Percentiles rank a stretch among this genome's conserved stretches.
phyloP scores from a whole-genome alignment of 306 rosid genomes.

The Hippophae gyantsensis region DNA sequence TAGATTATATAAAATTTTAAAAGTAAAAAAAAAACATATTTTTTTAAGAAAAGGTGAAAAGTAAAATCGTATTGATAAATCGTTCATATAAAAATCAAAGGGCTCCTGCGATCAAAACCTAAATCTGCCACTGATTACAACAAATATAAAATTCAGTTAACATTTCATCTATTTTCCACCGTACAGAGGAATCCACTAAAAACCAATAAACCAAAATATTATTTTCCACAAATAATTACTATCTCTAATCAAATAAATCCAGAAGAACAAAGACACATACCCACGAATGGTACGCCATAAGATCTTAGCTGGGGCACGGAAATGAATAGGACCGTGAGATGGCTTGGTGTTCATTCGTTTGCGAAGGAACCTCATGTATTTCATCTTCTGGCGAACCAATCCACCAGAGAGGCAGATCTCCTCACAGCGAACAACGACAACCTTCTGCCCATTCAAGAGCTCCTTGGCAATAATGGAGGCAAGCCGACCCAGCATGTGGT shows the following conservation, averaged over 20 bases:
- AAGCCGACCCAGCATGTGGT: constrained; percentile 70
- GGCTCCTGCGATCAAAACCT: no score
- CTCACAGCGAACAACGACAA: constrained; percentile 53
- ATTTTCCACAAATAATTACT: no score
- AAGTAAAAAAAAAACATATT: no score
- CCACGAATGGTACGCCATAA: constrained; percentile 83
- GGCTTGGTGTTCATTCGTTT: constrained; percentile 81
- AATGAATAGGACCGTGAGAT: constrained; percentile 71
- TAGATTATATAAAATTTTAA: no score
- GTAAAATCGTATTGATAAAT: no score
- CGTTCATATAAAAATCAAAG: no score
- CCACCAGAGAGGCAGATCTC: constrained; percentile 74
- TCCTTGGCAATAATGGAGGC: constrained; percentile 64
- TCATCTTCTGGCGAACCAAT: constrained; percentile 65
- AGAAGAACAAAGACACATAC: constrained; percentile 17
- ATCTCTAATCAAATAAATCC: no score
- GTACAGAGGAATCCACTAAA: no score
- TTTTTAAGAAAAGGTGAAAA: no score
- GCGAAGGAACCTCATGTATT: constrained; percentile 63
- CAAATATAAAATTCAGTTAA: neutral
- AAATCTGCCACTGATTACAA: neutral
- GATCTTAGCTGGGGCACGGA: constrained; percentile 66
- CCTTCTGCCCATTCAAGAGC: constrained; percentile 63
- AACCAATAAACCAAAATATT: no score
- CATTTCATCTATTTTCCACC: neutral